phyloP scores from a whole-genome alignment of 371 early-diverging fungal species.

The Mucor lusitanicus region DNA sequence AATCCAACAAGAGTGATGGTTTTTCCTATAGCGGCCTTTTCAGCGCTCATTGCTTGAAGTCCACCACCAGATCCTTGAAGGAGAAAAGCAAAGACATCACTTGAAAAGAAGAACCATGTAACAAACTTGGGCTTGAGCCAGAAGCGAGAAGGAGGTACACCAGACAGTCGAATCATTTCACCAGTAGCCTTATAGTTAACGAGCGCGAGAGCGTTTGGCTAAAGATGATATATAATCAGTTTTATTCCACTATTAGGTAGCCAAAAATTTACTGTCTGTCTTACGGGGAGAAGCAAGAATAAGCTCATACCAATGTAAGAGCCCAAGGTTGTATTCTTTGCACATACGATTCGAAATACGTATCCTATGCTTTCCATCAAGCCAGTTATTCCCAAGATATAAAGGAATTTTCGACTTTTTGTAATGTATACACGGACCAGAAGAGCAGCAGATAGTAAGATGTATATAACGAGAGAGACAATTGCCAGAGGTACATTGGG shows the following conservation, averaged over 20 bases:
- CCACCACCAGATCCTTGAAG: slow-evolving; percentile 22
- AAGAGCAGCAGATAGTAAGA: neutral
- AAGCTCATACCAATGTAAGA: slow-evolving; percentile 32
- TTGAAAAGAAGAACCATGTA: slow-evolving; percentile 45
- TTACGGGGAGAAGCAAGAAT: slow-evolving; percentile 34
- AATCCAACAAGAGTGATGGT: slow-evolving; percentile 13
- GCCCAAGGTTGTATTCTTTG: slow-evolving; percentile 23
- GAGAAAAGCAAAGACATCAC: slow-evolving; percentile 28
- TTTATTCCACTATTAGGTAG: too few relatives aligned
- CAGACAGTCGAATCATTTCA: slow-evolving; percentile 23
- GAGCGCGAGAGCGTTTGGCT: slow-evolving; percentile 44
- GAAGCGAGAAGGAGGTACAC: slow-evolving; percentile 6
- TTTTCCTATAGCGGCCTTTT: neutral
- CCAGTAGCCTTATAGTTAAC: slow-evolving; percentile 43
- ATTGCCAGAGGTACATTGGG: slow-evolving; percentile 10
- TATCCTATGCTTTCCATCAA: slow-evolving; percentile 37
- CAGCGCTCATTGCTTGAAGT: neutral
- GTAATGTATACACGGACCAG: neutral
- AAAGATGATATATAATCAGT: too few relatives aligned
- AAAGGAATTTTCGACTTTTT: slow-evolving; percentile 20
- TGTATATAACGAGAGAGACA: slow-evolving; percentile 9
- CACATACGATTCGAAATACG: slow-evolving; percentile 22
- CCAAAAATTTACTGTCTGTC: too few relatives aligned
- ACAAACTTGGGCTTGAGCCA: slow-evolving; percentile 36
- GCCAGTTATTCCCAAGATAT: slow-evolving; percentile 35